Conservation (phyloP, 1,284 basidiomycete genomes). For the Ceratobasidium sp. region DNA sequence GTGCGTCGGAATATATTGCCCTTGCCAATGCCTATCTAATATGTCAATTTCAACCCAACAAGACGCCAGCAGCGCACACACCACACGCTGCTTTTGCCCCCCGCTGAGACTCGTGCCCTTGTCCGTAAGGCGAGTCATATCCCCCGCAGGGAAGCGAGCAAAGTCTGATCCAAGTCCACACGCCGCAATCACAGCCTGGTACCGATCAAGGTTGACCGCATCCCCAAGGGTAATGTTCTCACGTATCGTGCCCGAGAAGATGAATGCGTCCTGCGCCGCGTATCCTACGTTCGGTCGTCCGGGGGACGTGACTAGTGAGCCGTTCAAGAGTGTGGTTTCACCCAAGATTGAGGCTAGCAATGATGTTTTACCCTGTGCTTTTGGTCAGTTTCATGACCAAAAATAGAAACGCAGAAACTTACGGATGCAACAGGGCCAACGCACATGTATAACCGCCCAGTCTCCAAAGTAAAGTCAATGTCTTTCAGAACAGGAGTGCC, state of each 20-base stretch:
- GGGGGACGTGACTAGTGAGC: neutral
- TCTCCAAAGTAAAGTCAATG: constrained; percentile 7
- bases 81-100: constrained; percentile 18
- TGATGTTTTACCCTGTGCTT: constrained; percentile 11
- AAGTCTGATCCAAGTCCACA: constrained; percentile 42
- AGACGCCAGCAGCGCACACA: neutral
- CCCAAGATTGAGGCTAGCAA: constrained; percentile 1
- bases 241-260: constrained; percentile 9
- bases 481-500: constrained; percentile 1
- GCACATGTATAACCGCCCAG: constrained; percentile 11
- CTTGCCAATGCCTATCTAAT: constrained; percentile 3
- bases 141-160: constrained; percentile 37
- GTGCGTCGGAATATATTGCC: constrained; percentile 6
- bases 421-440: constrained; percentile 18
- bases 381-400: neutral
- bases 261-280: constrained; percentile 17
- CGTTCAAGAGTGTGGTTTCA: neutral
- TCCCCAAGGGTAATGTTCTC: constrained; percentile 38
- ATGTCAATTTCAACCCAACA: neutral
- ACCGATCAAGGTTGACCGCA: constrained; percentile 33
- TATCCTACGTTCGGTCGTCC: constrained; percentile 10
- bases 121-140: constrained; percentile 29
- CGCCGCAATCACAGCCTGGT: constrained; percentile 38
- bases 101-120: constrained; percentile 14
- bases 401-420: neutral